Percentiles rank a stretch among this genome's conserved stretches.
phyloP scores from a whole-genome alignment of 2,329 filamentous ascomycete genomes.

The Hymenoscyphus occultus region DNA sequence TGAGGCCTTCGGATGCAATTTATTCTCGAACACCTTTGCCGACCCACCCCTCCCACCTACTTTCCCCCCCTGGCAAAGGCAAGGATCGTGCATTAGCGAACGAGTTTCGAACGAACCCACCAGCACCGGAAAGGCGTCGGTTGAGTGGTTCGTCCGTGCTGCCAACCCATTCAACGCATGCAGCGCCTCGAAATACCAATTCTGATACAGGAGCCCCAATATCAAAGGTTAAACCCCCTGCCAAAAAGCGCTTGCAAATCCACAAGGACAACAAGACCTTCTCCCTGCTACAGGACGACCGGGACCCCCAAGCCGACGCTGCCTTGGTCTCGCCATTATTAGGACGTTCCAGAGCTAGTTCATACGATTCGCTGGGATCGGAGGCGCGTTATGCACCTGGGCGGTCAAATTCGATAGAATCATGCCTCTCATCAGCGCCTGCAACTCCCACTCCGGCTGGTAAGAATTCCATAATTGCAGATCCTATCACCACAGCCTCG shows the following conservation, averaged over 20 bases:
- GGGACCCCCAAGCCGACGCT: slow-evolving; percentile 22
- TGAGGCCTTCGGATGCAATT: slow-evolving; percentile 23
- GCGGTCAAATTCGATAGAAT: slow-evolving; percentile 29
- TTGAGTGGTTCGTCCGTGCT: slow-evolving; percentile 28
- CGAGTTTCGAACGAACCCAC: slow-evolving; percentile 31
- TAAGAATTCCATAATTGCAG: slow-evolving; percentile 29
- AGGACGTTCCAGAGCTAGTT: slow-evolving; percentile 25
- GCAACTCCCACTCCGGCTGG: slow-evolving; percentile 27
- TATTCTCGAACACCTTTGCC: slow-evolving; percentile 36
- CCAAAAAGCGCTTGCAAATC: slow-evolving; percentile 33
- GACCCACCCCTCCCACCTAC: slow-evolving; percentile 35
- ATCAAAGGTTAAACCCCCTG: slow-evolving; percentile 26
- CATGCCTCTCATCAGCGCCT: slow-evolving; percentile 30
- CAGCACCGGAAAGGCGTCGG: slow-evolving; percentile 20
- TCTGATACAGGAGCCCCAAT: slow-evolving; percentile 32
- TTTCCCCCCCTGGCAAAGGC: slow-evolving; percentile 26
- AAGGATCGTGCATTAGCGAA: slow-evolving; percentile 27
- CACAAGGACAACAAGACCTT: slow-evolving; percentile 36
- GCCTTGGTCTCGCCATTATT: slow-evolving; percentile 23
- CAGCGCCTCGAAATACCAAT: slow-evolving; percentile 24
- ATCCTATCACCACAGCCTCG: slow-evolving; percentile 33
- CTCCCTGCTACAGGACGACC: slow-evolving; percentile 31
- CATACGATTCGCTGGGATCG: slow-evolving; percentile 29
- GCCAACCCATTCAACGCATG: slow-evolving; percentile 30
- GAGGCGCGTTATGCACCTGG: slow-evolving; percentile 24